Base-by-base conservation (phyloP, 2,329 filamentous ascomycete species). In the Plenodomus lindquistii region DNA sequence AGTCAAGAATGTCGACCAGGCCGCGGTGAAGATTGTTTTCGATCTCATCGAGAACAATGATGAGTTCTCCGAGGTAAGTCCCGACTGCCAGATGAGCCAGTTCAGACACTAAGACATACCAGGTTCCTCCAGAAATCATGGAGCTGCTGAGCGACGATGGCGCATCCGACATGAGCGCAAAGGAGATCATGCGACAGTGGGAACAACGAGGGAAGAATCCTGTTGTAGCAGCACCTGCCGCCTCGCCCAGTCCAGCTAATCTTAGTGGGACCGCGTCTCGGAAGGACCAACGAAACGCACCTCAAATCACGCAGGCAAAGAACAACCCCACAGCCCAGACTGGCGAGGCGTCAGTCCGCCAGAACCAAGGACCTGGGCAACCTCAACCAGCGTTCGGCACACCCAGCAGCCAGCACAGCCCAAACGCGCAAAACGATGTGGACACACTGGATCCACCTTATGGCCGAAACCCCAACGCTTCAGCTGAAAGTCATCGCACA, bases 151-250 rank as follows among this genome's bases (percentile, higher is more conserved):
- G 87, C 67, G 93, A 99, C 71, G 90, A 86, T 69, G 88, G 85
- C 65, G 86, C 82, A 55, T 86, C 88, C 38, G 93, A 99, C 51
- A 86, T 97, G 54, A 97, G 93, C 1, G 96, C 92, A 5, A 99
- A 99, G 73, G 94, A 99, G 66, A 97, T 99, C 45, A 81, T 99
- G 42, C 96, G 93, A 71, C 85, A 91, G 47, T 97, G 95, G 73
- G 91, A 91, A 41, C 90, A 96, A 66, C 87, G 94, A 54, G 85
- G 75, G 74, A 88, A 77, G 82, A 75, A 75, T 78, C 73, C 83
- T 85, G 73, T 75, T 80, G 63, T 75, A 80, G 70, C 79, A 85
- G 46, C 47, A 80, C 65, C 75, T 80, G 67, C 75, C 62, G 27
- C 55, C 4, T 65, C 65, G 4, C 27, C 27, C 4, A 15, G 27